Conservation (phyloP, 1,284 basidiomycete species). For the Melampsora americana region DNA sequence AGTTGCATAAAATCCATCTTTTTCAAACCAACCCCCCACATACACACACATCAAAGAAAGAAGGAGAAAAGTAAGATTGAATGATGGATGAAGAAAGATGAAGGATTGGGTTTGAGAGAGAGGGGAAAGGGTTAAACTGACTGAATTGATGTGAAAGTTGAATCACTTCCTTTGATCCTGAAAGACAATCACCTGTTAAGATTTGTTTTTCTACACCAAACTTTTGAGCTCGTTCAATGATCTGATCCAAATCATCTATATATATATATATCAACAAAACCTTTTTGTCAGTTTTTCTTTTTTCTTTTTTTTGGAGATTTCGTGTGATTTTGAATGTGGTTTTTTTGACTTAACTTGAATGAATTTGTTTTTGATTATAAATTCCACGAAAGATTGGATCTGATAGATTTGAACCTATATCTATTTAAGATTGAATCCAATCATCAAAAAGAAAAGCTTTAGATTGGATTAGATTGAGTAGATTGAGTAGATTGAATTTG, state of each 20-base stretch:
- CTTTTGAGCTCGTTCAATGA: constrained; percentile 12
- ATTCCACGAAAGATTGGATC: constrained; percentile 38
- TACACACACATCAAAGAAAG: not conserved
- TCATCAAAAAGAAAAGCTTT: no score
- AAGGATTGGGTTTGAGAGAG: not conserved
- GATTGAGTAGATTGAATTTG: no score
- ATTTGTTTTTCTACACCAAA: constrained; percentile 36
- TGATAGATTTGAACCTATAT: constrained; percentile 40
- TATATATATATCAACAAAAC: no score
- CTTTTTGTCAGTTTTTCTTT: no score
- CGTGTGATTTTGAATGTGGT: not conserved
- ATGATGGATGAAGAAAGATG: not conserved
- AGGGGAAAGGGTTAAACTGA: not conserved
- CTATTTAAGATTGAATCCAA: no score
- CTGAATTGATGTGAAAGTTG: not conserved
- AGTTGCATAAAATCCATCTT: constrained; percentile 32
- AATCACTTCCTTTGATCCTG: constrained; percentile 25
- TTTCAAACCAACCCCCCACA: no score
- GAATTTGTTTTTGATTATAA: constrained; percentile 32
- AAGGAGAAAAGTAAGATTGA: no score
- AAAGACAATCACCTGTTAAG: constrained; percentile 39
- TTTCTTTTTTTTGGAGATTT: not conserved
- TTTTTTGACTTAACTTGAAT: constrained; percentile 4
- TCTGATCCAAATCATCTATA: constrained; percentile 22
- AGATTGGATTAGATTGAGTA: no score